These are phyloP conservation scores for Nematodospora valgi DNA, from an alignment of 805 yeast species.

Conservation along the genomic window DNA sequence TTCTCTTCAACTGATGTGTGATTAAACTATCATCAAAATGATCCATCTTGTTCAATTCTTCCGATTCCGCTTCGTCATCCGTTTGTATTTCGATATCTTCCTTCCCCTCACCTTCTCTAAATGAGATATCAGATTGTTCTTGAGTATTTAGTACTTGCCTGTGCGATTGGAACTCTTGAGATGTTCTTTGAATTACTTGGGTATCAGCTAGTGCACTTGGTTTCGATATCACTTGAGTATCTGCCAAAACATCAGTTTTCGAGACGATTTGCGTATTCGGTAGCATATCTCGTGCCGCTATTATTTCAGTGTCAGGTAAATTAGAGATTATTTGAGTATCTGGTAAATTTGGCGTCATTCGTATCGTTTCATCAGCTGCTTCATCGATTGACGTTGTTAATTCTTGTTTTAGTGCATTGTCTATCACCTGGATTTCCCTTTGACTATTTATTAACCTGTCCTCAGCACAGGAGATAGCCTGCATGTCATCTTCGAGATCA, in stretches of 20 bases:
- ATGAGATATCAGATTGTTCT: constrained; percentile 12
- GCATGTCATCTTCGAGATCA: no score
- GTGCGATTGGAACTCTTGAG: constrained; percentile 13
- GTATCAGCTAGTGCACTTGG: no score
- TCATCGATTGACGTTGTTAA: no score
- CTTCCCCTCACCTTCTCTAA: constrained; percentile 3
- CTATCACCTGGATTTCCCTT: no score
- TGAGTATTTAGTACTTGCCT: constrained; percentile 32
- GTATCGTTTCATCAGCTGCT: no score
- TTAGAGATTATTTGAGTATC: constrained; percentile 2
- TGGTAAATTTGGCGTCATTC: no score
- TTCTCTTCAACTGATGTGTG: constrained; percentile 17
- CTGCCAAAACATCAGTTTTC: neutral
- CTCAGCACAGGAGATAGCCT: no score
- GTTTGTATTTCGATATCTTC: constrained; percentile 11
- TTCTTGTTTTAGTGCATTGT: no score
- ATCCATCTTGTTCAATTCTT: constrained; percentile 5
- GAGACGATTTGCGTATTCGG: constrained; percentile 1
- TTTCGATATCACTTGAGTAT: constrained; percentile 2
- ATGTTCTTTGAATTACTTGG: constrained; percentile 3
- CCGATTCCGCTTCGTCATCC: constrained; percentile 15
- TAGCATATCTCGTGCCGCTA: neutral
- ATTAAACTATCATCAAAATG: constrained; percentile 29
- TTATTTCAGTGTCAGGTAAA: neutral
- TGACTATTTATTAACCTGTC: no score